Evolutionary conservation across 306 rosid species (phyloP), one percentile per base, ranked within the genome.

Genomic region (Dryas alaskensis): DNA sequence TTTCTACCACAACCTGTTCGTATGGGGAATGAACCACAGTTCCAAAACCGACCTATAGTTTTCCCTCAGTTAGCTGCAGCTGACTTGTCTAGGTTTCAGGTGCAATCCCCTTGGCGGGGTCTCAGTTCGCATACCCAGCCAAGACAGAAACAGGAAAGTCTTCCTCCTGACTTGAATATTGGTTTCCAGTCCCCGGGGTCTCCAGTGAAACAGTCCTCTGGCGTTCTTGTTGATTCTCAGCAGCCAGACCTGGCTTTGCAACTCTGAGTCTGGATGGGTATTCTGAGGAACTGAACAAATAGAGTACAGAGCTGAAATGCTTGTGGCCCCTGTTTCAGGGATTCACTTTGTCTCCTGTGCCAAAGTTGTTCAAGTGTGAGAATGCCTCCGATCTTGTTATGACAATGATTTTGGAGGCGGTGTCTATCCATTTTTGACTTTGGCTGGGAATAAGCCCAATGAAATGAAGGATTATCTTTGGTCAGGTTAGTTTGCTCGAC

Each of bases 231-330:
- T 3, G 99, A 95, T 74, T 92, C 99, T 10, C 99, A 92, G 86
- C 99, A 95, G 85, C 99, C 98, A 47, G 99, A 95, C 87, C 86
- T 95, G 55, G 99, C 99, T 81, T 80, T 92, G 87, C 99, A 95
- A 76, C 96, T 92, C 49, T 95, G 87, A 92, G 37, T 44, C 45
- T 58, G 67, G 71, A 78, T 57, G 40, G 7, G 27, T 73, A 63
- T 73, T 67, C 67, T 6, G 70, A 52, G 60, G 73, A 73, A 71
- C 63, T 81, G 52, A 58, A 79, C 63, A 39, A 60, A 69, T 80
- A 52, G 62, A 39, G 79, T 77, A 44, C 42, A 73, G 44, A 52
- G 54, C 5, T 37, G 58, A 67, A 42, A 49, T 1, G 27, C n/a
- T 22, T 70, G 19, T 59, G 27, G 81, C 73, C 76, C 81, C 81